These are phyloP conservation scores for Phytophthora hibernalis DNA, from an alignment of 352 stramenopile genomes.

Conservation along the genomic window DNA sequence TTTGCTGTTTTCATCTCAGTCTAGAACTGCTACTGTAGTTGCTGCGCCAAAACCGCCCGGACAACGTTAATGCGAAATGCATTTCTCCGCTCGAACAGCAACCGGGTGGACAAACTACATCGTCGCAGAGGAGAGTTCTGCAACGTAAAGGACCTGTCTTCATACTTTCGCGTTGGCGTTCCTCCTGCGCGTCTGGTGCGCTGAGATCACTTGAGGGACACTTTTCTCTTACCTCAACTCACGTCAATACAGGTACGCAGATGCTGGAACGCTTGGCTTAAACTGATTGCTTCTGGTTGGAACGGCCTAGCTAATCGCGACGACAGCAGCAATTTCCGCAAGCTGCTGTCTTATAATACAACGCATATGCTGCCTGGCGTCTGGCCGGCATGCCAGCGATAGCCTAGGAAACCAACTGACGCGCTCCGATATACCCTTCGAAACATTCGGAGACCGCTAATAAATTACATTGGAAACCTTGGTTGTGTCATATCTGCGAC, in stretches of 20 bases:
- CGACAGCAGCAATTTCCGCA: slow-evolving; percentile 14
- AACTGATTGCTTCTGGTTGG: slow-evolving; percentile 18
- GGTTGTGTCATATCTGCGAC: slow-evolving; percentile 22
- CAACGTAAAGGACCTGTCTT: slow-evolving; percentile 13
- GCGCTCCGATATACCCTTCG: neutral
- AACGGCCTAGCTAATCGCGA: slow-evolving; percentile 21
- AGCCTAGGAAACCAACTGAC: slow-evolving; percentile 3
- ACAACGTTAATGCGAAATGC: slow-evolving; percentile 14
- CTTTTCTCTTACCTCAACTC: neutral
- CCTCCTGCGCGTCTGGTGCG: slow-evolving; percentile 20
- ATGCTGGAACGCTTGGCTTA: slow-evolving; percentile 26
- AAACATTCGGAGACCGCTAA: slow-evolving; percentile 3
- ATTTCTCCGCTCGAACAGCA: slow-evolving; percentile 30
- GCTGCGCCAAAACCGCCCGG: slow-evolving; percentile 16
- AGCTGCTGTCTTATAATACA: slow-evolving; percentile 28
- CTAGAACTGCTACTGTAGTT: too few relatives aligned
- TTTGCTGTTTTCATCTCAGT: slow-evolving; percentile 21
- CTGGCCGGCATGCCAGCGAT: neutral
- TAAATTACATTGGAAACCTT: slow-evolving; percentile 36
- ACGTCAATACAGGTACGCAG: too few relatives aligned
- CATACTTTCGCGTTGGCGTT: slow-evolving; percentile 30
- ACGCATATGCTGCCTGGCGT: slow-evolving; percentile 21
- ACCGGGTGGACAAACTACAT: slow-evolving; percentile 16
- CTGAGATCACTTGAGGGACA: slow-evolving; percentile 12
- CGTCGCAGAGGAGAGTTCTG: slow-evolving; percentile 5